A percentile compares a stretch with the other conserved stretches of the same genome.
phyloP scores from a whole-genome alignment of 2,329 filamentous ascomycete genomes.

The Sphaerulina vaccinii region DNA sequence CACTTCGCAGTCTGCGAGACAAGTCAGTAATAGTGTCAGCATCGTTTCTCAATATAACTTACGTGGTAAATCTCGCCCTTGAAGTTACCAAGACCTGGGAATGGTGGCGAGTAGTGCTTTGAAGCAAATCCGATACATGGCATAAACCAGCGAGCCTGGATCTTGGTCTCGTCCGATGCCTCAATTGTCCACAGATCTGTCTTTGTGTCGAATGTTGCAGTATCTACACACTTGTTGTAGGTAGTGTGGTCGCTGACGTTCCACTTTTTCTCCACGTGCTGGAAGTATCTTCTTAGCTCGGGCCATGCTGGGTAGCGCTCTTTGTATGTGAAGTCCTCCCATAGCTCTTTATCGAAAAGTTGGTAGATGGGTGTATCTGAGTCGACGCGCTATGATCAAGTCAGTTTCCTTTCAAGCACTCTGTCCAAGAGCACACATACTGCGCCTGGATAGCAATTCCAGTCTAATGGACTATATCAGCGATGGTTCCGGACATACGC shows the following conservation, averaged over 20 bases:
- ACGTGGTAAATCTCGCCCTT: conserved; percentile 53
- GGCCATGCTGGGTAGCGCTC: conserved; percentile 33
- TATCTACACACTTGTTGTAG: conserved; percentile 57
- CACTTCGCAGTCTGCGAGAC: conserved; percentile 48
- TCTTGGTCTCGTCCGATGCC: conserved; percentile 53
- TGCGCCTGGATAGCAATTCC: conserved; percentile 42
- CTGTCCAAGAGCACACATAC: neutral
- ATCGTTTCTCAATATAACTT: neutral
- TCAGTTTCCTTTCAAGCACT: neutral
- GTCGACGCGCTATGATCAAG: conserved; percentile 39
- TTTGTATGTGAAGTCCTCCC: conserved; percentile 55
- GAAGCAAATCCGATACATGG: conserved; percentile 59
- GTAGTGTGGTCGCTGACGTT: conserved; percentile 56
- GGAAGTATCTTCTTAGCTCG: conserved; percentile 60
- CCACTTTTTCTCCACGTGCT: conserved; percentile 57
- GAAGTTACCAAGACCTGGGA: conserved; percentile 60
- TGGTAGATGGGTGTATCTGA: conserved; percentile 38
- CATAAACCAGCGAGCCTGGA: conserved; percentile 54
- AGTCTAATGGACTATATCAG: neutral
- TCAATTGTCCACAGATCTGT: conserved; percentile 52
- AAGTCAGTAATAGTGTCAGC: neutral
- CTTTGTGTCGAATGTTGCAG: conserved; percentile 53
- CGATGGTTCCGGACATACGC: too few species aligned
- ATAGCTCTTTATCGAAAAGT: conserved; percentile 32
- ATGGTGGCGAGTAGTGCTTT: conserved; percentile 59